Evolutionary conservation across 208 protist genomes (phyloP), one percentile per base, ranked within the genome.

Genomic region (Borovskyia barvae): DNA sequence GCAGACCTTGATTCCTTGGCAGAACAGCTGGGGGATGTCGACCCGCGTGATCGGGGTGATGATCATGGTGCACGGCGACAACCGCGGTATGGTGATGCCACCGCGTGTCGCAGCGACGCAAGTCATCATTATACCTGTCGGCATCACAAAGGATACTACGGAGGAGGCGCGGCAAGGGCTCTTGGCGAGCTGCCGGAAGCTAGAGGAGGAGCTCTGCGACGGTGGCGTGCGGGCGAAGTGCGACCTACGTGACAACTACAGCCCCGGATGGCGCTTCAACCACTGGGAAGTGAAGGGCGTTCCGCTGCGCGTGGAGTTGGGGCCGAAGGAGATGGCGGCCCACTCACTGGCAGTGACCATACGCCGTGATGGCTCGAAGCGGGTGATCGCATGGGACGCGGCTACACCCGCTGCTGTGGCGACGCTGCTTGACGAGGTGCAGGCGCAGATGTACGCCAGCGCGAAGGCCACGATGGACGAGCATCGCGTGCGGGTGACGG

Each of bases 1-100:
- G 49, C 78, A 82, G 30, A 97, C 89, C 62, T 61, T 87, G 48
- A 81, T 97, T 29, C 93, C 93, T 29, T 99, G 87, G 85, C 98
- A 99, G 87, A 99, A 99, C 84, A 99, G 96, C 49, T 99, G 98
- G 98, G 98, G 98, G 30, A 77, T 99, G 39, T 98, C 98, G 11
- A 99, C 98, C 9, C 92, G 98, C 50, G 92, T 97, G 19, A 96
- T 99, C 62, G 97, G 97, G 53, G 96, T 99, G 19, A 97, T 98
- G 90, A 89, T 98, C 36, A 99, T 99, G 97, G 93, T 99, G 33
- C 98, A 99, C 80, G 96, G 94, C 43, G 98, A 99, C 76, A 90
- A 99, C 83, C 94, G 94, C 32, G 98, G 98, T 35, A 80, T 99
- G n/a, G 98, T 99, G 15, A 72, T 99, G 52, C 98, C 98, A 43